Conservation (phyloP, 1,284 basidiomycete genomes). For the Exsudoporus floridanus region DNA sequence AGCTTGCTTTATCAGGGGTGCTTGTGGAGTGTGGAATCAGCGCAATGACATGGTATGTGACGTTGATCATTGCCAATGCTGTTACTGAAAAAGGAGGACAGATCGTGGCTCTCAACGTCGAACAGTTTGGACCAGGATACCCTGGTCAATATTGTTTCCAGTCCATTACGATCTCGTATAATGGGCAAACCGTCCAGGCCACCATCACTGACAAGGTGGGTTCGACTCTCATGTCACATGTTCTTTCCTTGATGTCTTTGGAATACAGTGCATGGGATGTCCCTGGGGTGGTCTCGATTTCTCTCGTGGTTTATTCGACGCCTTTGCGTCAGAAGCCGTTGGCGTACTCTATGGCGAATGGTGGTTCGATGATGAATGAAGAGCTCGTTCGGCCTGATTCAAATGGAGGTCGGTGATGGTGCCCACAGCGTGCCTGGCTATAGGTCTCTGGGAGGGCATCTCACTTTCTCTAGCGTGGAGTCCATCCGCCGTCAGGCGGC, state of each 20-base stretch:
- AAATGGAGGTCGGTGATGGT: neutral
- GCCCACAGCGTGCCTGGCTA: neutral
- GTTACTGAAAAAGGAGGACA: slow-evolving; percentile 21
- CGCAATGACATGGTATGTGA: slow-evolving; percentile 51
- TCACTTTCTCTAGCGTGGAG: neutral
- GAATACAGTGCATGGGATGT: slow-evolving; percentile 65
- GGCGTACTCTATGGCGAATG: slow-evolving; percentile 62
- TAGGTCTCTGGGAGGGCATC: neutral
- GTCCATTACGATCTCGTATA: slow-evolving; percentile 59
- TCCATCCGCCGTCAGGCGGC: neutral
- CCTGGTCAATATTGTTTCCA: slow-evolving; percentile 63
- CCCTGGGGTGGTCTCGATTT: slow-evolving; percentile 77
- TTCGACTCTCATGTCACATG: neutral
- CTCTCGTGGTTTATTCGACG: slow-evolving; percentile 69
- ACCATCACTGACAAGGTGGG: slow-evolving; percentile 65
- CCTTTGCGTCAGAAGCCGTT: slow-evolving; percentile 45
- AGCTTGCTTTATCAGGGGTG: slow-evolving; percentile 40
- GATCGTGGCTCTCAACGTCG: slow-evolving; percentile 46
- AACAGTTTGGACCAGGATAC: slow-evolving; percentile 58
- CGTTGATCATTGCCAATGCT: neutral
- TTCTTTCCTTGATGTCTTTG: slow-evolving; percentile 2
- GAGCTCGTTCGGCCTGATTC: neutral
- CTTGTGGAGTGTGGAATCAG: slow-evolving; percentile 51
- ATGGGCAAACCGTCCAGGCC: slow-evolving; percentile 58
- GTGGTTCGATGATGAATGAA: slow-evolving; percentile 44